Percentiles rank a stretch among this genome's conserved stretches.
phyloP scores from a whole-genome alignment of 768 basidiomycete genomes.

The Hypholoma sublateritium region DNA sequence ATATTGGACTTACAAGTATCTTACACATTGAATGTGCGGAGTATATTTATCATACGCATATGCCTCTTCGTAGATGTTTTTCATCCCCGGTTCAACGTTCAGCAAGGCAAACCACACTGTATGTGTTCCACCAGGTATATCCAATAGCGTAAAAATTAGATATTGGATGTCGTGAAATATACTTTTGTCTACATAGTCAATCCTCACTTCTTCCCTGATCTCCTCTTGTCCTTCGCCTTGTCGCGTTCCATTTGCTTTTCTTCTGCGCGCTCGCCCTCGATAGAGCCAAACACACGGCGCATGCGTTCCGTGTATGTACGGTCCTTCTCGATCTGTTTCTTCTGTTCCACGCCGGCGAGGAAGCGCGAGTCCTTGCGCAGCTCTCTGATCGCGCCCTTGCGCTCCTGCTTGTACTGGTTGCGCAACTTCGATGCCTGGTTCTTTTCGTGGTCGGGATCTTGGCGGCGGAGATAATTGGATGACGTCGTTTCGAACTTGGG shows the following conservation, averaged over 20 bases:
- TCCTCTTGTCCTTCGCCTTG: constrained; percentile 72
- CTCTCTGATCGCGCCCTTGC: constrained; percentile 95
- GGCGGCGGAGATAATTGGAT: constrained; percentile 73
- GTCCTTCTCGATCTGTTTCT: constrained; percentile 86
- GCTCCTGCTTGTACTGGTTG: constrained; percentile 89
- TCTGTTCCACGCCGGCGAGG: constrained; percentile 85
- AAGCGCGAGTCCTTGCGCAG: constrained; percentile 94
- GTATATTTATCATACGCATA: too few relatives aligned
- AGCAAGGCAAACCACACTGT: too few relatives aligned
- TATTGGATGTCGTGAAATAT: not conserved
- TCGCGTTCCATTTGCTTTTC: constrained; percentile 90
- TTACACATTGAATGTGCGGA: too few relatives aligned
- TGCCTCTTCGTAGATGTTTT: too few relatives aligned
- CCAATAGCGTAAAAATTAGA: too few relatives aligned
- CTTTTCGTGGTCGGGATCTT: constrained; percentile 91
- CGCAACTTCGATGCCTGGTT: constrained; percentile 86
- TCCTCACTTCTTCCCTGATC: constrained; percentile 70
- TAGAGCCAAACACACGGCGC: constrained; percentile 73
- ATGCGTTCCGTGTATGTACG: constrained; percentile 75
- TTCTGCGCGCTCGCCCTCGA: constrained; percentile 90
- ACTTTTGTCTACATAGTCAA: not conserved
- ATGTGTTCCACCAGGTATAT: too few relatives aligned
- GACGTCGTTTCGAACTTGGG: constrained; percentile 87
- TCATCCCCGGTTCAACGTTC: too few relatives aligned
- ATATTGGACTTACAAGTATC: too few relatives aligned